Base-by-base conservation (phyloP, 805 yeast genomes). In the Kazachstania kunashirensis region DNA sequence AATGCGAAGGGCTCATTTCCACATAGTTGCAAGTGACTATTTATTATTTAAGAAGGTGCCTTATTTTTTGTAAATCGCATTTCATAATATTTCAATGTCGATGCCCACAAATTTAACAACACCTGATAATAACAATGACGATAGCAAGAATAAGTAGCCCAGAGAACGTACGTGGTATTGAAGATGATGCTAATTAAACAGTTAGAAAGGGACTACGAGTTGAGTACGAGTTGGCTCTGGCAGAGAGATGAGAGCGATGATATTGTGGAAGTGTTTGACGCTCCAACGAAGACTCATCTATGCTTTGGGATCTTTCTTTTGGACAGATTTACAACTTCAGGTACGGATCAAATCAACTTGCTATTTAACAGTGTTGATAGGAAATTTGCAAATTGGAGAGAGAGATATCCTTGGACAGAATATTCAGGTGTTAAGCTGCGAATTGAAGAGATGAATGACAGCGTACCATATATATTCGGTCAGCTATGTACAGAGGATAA, bases 361-460 rank as follows among this genome's bases (percentile, higher is more conserved):
- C 12, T 35, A 15, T 20, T 18, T 13, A 28, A 14, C 13, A 36
- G 24, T 29, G 41, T 34, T 4, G 31, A 8, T 24, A 33, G 4
- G 37, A 55, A 1, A 38, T 40, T 37, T 27, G 43, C 20, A 61
- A 63, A 64, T 0, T 72, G 70, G 66, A 44, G 59, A 10, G 36
- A 47, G 1, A 40, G 50, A 37, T 73, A 67, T 44, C 62, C 70
- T 1, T 72, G 76, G 77, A 56, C 59, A 9, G 49, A 47, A 17
- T 43, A 38, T 13, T 54, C 64, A 11, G 49, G 53, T 2, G 39
- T 55, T 6, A 4, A 35, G n/a, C 27, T 58, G 5, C 49, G 51
- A 15, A 28, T 55, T 9, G 40, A 40, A 12, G 36, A 40, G 13
- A 3, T 15, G 10, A 33, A 43, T 3, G 42, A 40, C n/a, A 40